A percentile compares a stretch with the other conserved stretches of the same genome.
Conservation (phyloP, 2,329 filamentous ascomycete species). For the Fusarium verrucosum region DNA sequence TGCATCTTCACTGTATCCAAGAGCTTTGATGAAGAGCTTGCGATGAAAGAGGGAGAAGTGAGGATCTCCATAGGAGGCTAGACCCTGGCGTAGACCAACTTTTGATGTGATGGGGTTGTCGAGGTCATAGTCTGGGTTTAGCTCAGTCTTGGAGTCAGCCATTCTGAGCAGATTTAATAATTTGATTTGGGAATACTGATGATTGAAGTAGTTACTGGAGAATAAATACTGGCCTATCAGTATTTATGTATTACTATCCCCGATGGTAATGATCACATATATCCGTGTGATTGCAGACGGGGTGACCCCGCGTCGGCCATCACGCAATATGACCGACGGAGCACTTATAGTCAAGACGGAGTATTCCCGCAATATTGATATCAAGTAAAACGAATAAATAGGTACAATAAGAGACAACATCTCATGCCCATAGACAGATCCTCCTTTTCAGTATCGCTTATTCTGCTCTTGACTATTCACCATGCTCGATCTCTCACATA, state of each 20-base stretch:
- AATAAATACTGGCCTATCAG: conserved; percentile 29
- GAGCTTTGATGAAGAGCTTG: conserved; percentile 80
- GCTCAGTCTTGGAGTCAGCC: conserved; percentile 8
- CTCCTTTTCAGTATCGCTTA: accelerated
- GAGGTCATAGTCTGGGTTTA: conserved; percentile 68
- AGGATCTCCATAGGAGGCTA: conserved; percentile 75
- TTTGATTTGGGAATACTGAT: neutral
- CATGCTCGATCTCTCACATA: conserved; percentile 54
- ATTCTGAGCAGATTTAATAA: conserved; percentile 26
- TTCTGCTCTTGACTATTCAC: accelerated
- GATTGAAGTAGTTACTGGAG: neutral
- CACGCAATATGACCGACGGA: conserved; percentile 34
- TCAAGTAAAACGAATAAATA: neutral
- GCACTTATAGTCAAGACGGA: neutral
- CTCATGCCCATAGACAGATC: accelerated
- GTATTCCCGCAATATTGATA: neutral
- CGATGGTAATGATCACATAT: conserved; percentile 24
- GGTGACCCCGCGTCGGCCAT: conserved; percentile 32
- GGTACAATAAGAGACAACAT: neutral
- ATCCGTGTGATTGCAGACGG: conserved; percentile 20
- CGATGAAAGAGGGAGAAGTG: conserved; percentile 80
- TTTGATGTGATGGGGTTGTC: conserved; percentile 59
- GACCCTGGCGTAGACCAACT: conserved; percentile 68
- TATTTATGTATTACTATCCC: conserved; percentile 34
- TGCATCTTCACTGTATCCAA: conserved; percentile 77